Evolutionary conservation across 768 basidiomycete genomes (phyloP).

Genomic region (Amanita muscaria): DNA sequence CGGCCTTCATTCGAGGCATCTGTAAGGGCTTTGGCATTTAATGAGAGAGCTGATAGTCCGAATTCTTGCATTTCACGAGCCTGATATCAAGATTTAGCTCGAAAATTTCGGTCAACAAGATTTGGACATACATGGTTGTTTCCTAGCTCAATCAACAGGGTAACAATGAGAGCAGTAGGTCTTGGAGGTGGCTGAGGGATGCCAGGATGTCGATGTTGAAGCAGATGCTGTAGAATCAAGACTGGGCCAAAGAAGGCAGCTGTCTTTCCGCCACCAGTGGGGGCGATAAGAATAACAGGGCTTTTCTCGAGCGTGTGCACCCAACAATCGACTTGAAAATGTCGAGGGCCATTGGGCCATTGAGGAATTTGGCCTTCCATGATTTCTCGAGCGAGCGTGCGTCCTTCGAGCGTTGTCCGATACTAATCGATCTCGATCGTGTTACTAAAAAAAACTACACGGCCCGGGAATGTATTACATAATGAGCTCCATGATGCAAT

Average conservation of each 20-base stretch:
- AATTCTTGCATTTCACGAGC: slow-evolving; percentile 14
- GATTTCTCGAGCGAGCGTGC: slow-evolving; percentile 10
- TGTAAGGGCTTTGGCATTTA: slow-evolving; percentile 14
- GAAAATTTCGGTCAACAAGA: background rate
- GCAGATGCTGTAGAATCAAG: slow-evolving; percentile 13
- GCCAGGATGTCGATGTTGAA: slow-evolving; percentile 2
- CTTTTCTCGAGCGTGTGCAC: slow-evolving; percentile 12
- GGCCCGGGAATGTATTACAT: background rate
- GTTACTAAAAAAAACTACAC: background rate
- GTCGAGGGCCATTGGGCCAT: slow-evolving; percentile 12
- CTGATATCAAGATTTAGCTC: slow-evolving; percentile 7
- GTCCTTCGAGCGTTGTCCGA: slow-evolving; percentile 11
- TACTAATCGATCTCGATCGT: background rate
- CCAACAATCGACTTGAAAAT: slow-evolving; percentile 15
- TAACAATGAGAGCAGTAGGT: slow-evolving; percentile 15
- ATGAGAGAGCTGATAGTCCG: slow-evolving; percentile 12
- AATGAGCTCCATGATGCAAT: background rate
- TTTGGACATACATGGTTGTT: slow-evolving; percentile 15
- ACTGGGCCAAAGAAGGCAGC: slow-evolving; percentile 12
- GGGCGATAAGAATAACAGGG: slow-evolving; percentile 14
- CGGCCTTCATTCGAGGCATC: slow-evolving; percentile 11
- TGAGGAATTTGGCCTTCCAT: slow-evolving; percentile 12
- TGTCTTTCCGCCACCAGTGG: slow-evolving; percentile 17
- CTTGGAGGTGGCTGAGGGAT: slow-evolving; percentile 8
- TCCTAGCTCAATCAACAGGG: slow-evolving; percentile 18